phyloP scores from a whole-genome alignment of 306 rosid genomes.

The Pterocarpus macrocarpus region DNA sequence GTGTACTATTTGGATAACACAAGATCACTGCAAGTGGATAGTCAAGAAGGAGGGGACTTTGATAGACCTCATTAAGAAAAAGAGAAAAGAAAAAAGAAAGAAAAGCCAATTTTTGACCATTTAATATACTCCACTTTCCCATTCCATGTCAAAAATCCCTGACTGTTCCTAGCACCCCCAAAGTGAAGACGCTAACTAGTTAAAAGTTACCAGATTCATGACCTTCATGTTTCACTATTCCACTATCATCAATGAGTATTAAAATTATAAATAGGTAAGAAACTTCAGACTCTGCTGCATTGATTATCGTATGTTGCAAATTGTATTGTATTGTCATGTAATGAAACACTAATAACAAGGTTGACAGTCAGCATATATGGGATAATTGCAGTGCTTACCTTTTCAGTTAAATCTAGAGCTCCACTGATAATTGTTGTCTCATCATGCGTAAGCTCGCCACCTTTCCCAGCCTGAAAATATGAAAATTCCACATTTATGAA shows the following conservation, averaged over 20 bases:
- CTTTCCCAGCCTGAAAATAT: conserved; percentile 86
- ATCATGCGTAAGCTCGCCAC: conserved; percentile 96
- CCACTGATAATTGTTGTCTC: conserved; percentile 98
- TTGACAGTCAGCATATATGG: conserved; percentile 25
- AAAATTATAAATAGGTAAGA: conserved; percentile 32
- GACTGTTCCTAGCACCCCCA: neutral
- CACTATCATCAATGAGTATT: conserved; percentile 24
- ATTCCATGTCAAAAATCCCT: conserved; percentile 16
- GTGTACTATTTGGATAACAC: conserved; percentile 9
- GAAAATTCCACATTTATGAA: conserved; percentile 29
- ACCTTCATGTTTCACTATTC: conserved; percentile 26
- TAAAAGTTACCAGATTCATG: conserved; percentile 25
- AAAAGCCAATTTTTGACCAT: neutral
- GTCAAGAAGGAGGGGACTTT: conserved; percentile 2
- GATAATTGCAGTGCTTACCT: conserved; percentile 55
- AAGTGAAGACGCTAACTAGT: conserved; percentile 36
- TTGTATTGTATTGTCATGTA: neutral
- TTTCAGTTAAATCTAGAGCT: conserved; percentile 94
- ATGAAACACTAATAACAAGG: conserved; percentile 11
- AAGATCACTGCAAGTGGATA: conserved; percentile 18
- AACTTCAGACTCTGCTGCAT: conserved; percentile 18
- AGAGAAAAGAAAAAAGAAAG: neutral
- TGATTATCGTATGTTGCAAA: conserved; percentile 28
- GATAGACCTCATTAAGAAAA: conserved; percentile 4
- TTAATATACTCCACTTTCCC: conserved; percentile 10